A percentile compares a stretch with the other conserved stretches of the same genome.
These are phyloP conservation scores for Pisolithus albus DNA, from an alignment of 768 basidiomycete genomes.

Conservation along the genomic window DNA sequence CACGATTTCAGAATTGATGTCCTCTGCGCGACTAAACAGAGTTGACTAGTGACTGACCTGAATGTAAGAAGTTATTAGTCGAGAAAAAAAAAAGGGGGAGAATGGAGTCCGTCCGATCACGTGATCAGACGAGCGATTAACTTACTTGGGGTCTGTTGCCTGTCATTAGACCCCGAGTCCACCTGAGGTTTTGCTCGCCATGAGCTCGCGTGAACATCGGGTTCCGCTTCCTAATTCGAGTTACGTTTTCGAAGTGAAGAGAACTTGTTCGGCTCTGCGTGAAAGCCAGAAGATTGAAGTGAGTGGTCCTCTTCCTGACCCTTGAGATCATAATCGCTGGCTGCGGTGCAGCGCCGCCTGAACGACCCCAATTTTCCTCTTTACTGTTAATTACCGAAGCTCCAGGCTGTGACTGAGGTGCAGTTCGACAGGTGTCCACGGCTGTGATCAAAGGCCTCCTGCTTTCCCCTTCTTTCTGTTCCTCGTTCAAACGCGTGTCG, in stretches of 20 bases:
- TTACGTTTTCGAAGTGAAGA: slow-evolving; percentile 46
- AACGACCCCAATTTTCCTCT: neutral
- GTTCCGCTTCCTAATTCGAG: slow-evolving; percentile 39
- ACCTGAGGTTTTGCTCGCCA: neutral
- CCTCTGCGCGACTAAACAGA: too few relatives aligned
- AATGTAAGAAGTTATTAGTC: too few relatives aligned
- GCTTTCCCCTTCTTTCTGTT: slow-evolving; percentile 54
- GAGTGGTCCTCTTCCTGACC: slow-evolving; percentile 19
- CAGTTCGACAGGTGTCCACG: slow-evolving; percentile 43
- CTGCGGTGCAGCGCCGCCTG: neutral
- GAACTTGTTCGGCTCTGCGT: slow-evolving; percentile 45
- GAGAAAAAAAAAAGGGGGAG: too few relatives aligned
- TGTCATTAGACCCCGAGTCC: neutral
- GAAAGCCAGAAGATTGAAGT: slow-evolving; percentile 46
- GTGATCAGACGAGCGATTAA: too few relatives aligned
- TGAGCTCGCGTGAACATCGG: slow-evolving; percentile 11
- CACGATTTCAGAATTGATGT: too few relatives aligned
- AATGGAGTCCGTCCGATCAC: too few relatives aligned
- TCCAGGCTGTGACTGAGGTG: slow-evolving; percentile 4
- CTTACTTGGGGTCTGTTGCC: too few relatives aligned
- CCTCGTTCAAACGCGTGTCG: slow-evolving; percentile 57
- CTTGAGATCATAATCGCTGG: neutral
- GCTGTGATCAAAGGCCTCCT: slow-evolving; percentile 56
- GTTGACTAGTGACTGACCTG: too few relatives aligned
- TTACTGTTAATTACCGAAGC: slow-evolving; percentile 12